Evolutionary conservation across 306 rosid genomes (phyloP).

Genomic region (Fragaria nilgerrensis): DNA sequence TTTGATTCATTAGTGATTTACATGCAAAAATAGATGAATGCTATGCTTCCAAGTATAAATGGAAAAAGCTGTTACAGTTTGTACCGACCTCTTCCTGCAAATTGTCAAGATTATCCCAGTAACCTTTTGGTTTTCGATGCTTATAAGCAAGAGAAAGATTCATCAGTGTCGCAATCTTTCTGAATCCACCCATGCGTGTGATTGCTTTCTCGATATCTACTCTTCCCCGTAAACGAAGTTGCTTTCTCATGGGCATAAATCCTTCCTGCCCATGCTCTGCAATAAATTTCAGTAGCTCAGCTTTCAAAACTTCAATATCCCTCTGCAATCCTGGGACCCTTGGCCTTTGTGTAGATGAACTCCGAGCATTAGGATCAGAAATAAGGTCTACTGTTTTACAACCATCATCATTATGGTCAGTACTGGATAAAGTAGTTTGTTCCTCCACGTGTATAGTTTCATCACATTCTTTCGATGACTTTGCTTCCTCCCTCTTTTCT

Average conservation of each 20-base stretch:
- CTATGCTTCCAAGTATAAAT: neutral
- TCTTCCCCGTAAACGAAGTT: conserved; percentile 72
- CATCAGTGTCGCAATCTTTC: conserved; percentile 74
- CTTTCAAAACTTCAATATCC: conserved; percentile 69
- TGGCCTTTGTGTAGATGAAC: conserved; percentile 47
- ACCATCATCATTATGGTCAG: conserved; percentile 24
- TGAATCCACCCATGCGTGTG: conserved; percentile 85
- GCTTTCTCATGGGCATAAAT: conserved; percentile 96
- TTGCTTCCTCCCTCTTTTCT: conserved; percentile 43
- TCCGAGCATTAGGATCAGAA: conserved; percentile 28
- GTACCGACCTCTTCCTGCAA: conserved; percentile 60
- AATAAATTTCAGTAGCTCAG: conserved; percentile 68
- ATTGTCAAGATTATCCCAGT: conserved; percentile 79
- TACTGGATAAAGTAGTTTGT: conserved; percentile 29
- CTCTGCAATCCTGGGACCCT: conserved; percentile 85
- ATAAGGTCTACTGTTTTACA: conserved; percentile 25
- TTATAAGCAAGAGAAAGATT: conserved; percentile 84
- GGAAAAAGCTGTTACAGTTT: neutral
- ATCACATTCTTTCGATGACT: conserved; percentile 30
- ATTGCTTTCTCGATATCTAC: conserved; percentile 91
- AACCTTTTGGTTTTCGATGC: conserved; percentile 88
- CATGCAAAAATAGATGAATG: neutral
- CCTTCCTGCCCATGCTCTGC: conserved; percentile 87
- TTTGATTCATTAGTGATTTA: neutral
- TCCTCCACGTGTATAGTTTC: conserved; percentile 33